These are phyloP conservation scores for Carnegiea gigantea DNA, from an alignment of 179 eudicot genomes.

Conservation along the genomic window DNA sequence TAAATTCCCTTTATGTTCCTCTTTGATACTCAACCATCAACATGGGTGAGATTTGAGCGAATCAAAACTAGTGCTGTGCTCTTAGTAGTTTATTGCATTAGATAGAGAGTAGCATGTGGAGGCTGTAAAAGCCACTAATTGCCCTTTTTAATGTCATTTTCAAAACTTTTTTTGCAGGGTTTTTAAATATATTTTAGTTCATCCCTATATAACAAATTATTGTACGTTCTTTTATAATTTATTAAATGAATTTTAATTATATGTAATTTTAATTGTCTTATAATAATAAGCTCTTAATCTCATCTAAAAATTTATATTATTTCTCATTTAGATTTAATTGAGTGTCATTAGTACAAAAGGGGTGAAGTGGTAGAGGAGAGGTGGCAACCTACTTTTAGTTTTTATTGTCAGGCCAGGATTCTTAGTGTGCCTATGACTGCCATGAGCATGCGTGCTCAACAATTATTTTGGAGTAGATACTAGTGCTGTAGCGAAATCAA, in stretches of 20 bases:
- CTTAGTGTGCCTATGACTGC: not conserved
- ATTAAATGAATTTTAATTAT: no score
- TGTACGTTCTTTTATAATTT: no score
- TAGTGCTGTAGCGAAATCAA: no score
- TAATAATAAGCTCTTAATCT: no score
- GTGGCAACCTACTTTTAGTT: not conserved
- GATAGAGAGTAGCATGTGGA: not conserved
- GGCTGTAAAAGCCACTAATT: not conserved
- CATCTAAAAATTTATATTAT: no score
- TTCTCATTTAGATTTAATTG: no score
- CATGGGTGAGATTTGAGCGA: constrained; percentile 1
- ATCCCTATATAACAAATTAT: no score
- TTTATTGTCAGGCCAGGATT: not conserved
- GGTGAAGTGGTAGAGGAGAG: not conserved
- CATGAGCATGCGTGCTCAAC: not conserved
- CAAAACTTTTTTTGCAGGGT: no score
- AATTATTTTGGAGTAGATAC: no score
- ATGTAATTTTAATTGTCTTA: no score
- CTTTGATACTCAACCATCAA: not conserved
- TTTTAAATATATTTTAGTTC: no score
- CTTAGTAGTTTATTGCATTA: not conserved
- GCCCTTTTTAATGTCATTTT: not conserved
- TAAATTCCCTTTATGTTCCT: constrained; percentile 11
- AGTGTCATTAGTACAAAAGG: not conserved
- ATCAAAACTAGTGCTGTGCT: not conserved